These are phyloP conservation scores for Cylindrodendrum hubeiense DNA, from an alignment of 2,329 filamentous ascomycete genomes.

Conservation along the genomic window DNA sequence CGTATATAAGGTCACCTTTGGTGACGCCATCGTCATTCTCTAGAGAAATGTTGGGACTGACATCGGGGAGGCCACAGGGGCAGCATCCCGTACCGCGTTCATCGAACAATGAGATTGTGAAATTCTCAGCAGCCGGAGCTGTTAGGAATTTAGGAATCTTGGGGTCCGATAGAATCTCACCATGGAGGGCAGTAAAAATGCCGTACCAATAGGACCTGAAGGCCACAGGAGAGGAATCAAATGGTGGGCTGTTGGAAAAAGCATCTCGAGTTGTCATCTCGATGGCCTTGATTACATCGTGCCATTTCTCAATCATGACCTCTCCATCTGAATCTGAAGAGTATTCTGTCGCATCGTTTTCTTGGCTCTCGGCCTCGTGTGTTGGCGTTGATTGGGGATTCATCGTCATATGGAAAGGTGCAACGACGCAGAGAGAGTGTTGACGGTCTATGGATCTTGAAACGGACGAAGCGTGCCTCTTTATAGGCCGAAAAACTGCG, in stretches of 20 bases:
- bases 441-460: not conserved
- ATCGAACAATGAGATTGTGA: slow-evolving; percentile 16
- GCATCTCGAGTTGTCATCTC: not conserved
- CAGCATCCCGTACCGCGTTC: not conserved
- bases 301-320: slow-evolving; percentile 14
- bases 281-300: slow-evolving; percentile 1
- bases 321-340: not conserved
- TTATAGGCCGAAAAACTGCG: not conserved
- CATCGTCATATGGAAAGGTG: no score
- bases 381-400: not conserved
- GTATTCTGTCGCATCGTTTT: not conserved
- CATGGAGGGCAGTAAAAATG: slow-evolving; percentile 4
- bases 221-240: not conserved
- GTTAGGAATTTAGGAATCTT: slow-evolving; percentile 18
- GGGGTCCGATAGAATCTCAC: not conserved
- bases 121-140: slow-evolving; percentile 3
- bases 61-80: slow-evolving; percentile 17
- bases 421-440: not conserved
- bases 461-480: not conserved
- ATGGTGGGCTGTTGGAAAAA: slow-evolving; percentile 7
- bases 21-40: slow-evolving; percentile 20
- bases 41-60: slow-evolving; percentile 10
- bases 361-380: not conserved
- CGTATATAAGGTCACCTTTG: slow-evolving; percentile 18
- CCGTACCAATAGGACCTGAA: slow-evolving; percentile 23